phyloP scores from a whole-genome alignment of 345 rosid species.

The Lumnitzera racemosa region DNA sequence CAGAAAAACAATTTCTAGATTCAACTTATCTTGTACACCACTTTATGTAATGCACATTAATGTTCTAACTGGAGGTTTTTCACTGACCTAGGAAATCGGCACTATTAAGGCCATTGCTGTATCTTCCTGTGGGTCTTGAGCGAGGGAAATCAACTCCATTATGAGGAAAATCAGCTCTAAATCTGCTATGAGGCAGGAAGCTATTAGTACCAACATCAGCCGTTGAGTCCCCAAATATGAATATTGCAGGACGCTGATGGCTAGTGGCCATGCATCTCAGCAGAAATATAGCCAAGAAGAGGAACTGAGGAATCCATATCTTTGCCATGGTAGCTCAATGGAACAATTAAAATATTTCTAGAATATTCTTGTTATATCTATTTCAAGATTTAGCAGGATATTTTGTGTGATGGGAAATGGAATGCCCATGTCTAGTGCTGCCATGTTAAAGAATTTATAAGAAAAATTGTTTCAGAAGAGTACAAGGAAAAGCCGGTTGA shows the following conservation, averaged over 20 bases:
- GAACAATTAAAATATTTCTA: no score
- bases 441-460: slow-evolving; percentile 13
- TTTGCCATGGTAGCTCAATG: neutral
- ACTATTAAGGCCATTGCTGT: slow-evolving; percentile 53
- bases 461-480: neutral
- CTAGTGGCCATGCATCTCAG: slow-evolving; percentile 8
- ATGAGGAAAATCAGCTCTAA: slow-evolving; percentile 30
- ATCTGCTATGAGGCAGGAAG: slow-evolving; percentile 25
- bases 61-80: neutral
- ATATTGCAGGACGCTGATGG: slow-evolving; percentile 20
- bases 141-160: slow-evolving; percentile 48
- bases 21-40: no score
- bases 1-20: no score
- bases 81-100: slow-evolving; percentile 46
- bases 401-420: no score
- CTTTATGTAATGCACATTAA: no score
- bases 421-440: no score
- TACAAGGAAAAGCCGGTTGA: slow-evolving; percentile 1
- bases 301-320: neutral
- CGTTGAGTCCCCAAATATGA: slow-evolving; percentile 48
- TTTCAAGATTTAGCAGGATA: no score
- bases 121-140: slow-evolving; percentile 44
- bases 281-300: neutral
- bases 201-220: slow-evolving; percentile 52
- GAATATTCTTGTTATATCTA: no score